phyloP scores from a whole-genome alignment of 768 basidiomycete species.

The Lyophyllum atratum region DNA sequence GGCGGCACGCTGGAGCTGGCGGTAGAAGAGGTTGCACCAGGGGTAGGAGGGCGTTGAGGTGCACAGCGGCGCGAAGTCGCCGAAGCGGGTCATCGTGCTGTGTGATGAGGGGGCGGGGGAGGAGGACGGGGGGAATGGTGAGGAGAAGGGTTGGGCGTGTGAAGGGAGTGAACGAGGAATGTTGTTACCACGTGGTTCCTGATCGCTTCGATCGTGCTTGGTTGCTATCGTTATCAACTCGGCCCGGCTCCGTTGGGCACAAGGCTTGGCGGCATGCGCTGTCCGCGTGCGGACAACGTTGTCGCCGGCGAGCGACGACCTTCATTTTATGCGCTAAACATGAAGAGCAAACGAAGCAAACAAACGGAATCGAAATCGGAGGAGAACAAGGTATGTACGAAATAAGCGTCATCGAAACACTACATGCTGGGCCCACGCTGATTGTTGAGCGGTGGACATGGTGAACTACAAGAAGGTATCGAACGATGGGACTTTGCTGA shows the following conservation, averaged over 20 bases:
- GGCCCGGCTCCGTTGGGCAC: background rate
- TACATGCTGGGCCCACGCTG: too few relatives aligned
- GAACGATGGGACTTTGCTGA: background rate
- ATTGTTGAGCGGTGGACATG: too few relatives aligned
- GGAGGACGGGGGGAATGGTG: background rate
- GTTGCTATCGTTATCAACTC: background rate
- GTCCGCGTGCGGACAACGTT: too few relatives aligned
- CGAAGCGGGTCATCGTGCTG: conserved; percentile 53
- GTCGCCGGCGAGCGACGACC: too few relatives aligned
- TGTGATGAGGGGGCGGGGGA: background rate
- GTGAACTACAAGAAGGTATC: background rate
- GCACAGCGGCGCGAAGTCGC: conserved; percentile 74
- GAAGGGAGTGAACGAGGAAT: background rate
- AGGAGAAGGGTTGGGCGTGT: background rate
- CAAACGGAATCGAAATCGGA: too few relatives aligned
- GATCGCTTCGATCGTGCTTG: background rate
- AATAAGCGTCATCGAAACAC: too few relatives aligned
- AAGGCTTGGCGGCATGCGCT: background rate
- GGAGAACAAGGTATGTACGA: too few relatives aligned
- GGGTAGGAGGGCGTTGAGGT: conserved; percentile 75
- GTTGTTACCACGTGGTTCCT: background rate
- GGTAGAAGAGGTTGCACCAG: conserved; percentile 95
- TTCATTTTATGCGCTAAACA: too few relatives aligned
- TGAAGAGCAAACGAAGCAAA: too few relatives aligned
- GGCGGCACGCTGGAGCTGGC: conserved; percentile 54